phyloP scores from a whole-genome alignment of 164 flowering plant genomes.

The Stephania yunnanensis region DNA sequence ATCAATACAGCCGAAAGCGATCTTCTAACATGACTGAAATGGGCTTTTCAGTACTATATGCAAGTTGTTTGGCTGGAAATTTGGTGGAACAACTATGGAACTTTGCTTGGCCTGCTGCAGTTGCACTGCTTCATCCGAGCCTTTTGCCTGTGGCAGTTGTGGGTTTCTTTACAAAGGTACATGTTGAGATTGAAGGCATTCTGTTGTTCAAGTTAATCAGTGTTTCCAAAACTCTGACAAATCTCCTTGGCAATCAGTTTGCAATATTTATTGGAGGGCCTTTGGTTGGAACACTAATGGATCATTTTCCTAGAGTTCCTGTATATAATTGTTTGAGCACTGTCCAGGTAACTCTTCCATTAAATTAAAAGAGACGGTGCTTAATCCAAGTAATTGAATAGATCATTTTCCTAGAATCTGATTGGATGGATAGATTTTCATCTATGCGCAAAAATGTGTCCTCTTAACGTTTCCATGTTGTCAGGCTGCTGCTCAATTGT shows the following conservation, averaged over 20 bases:
- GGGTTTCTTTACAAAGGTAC: slow-evolving; percentile 82
- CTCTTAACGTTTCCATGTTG: slow-evolving; percentile 17
- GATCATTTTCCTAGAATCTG: background rate
- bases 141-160: slow-evolving; percentile 92
- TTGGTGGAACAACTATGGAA: slow-evolving; percentile 96
- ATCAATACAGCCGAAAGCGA: background rate
- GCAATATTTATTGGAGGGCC: slow-evolving; percentile 85
- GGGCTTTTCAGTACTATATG: slow-evolving; percentile 65
- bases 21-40: background rate
- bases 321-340: slow-evolving; percentile 65
- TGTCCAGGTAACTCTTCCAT: slow-evolving; percentile 54
- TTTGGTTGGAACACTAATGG: slow-evolving; percentile 83
- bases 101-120: slow-evolving; percentile 97
- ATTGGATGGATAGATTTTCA: background rate
- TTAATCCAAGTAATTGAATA: no score
- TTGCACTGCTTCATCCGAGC: slow-evolving; percentile 92
- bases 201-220: slow-evolving; percentile 1
- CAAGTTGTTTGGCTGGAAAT: slow-evolving; percentile 73
- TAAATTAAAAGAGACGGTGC: background rate
- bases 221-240: slow-evolving; percentile 9
- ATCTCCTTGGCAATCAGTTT: slow-evolving; percentile 44
- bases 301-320: slow-evolving; percentile 76
- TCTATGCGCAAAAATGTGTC: background rate
- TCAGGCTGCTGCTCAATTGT: slow-evolving; percentile 89
- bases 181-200: background rate